Evolutionary conservation across 768 basidiomycete species (phyloP).

Genomic region (Tephrocybe sp.): DNA sequence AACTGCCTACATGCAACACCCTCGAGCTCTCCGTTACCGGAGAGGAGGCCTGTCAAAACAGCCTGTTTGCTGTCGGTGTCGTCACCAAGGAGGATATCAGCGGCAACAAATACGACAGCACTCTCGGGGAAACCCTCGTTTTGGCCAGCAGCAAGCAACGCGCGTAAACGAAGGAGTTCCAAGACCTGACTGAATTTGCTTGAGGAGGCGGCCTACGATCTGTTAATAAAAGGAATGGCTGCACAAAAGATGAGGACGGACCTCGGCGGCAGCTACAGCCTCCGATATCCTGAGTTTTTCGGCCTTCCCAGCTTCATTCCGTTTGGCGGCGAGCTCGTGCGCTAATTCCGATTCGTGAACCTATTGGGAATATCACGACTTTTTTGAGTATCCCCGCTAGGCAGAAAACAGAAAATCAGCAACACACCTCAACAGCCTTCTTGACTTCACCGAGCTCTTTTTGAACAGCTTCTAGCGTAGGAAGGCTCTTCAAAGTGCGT

Average conservation of each 20-base stretch:
- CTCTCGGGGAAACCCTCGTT: slow-evolving; percentile 49
- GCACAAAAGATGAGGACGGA: slow-evolving; percentile 25
- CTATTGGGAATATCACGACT: slow-evolving; percentile 33
- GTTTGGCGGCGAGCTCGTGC: slow-evolving; percentile 54
- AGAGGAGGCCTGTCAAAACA: slow-evolving; percentile 55
- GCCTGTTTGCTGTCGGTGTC: slow-evolving; percentile 50
- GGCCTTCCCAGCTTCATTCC: slow-evolving; percentile 53
- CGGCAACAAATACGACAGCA: slow-evolving; percentile 51
- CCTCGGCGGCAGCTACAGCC: slow-evolving; percentile 61
- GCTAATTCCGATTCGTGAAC: slow-evolving; percentile 61
- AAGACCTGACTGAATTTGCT: slow-evolving; percentile 52
- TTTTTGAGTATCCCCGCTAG: slow-evolving; percentile 6
- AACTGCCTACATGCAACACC: slow-evolving; percentile 61
- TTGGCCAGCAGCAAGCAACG: slow-evolving; percentile 45
- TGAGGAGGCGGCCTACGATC: slow-evolving; percentile 39
- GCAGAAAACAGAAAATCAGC: background rate
- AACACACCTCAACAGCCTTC: slow-evolving; percentile 76
- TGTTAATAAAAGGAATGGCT: background rate
- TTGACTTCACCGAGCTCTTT: slow-evolving; percentile 85
- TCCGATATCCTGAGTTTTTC: slow-evolving; percentile 55
- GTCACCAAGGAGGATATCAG: slow-evolving; percentile 55
- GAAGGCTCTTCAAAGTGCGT: slow-evolving; percentile 67
- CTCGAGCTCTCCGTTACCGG: slow-evolving; percentile 57
- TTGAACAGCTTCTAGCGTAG: slow-evolving; percentile 72
- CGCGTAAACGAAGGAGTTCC: slow-evolving; percentile 58